Evolutionary conservation across 768 basidiomycete species (phyloP), one percentile per base, ranked within the genome.

Genomic region (Chalciporus sphaerocephalus): DNA sequence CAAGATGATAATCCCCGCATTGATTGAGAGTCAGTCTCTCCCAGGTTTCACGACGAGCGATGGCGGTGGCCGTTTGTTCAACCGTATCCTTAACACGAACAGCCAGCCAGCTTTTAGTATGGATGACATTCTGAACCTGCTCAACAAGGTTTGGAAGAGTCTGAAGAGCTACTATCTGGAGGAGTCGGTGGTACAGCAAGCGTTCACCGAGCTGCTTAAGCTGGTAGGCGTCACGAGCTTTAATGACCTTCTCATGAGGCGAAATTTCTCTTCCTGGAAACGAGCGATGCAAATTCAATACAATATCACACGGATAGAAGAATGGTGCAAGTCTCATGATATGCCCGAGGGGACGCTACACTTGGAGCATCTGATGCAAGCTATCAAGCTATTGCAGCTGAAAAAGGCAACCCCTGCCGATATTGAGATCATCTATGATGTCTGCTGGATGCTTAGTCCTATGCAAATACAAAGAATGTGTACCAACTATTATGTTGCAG

Each of bases 221-320:
- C 73, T 98, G 48, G 87, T 97, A 55, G 96, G 96, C 6, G 92
- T 97, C 37, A 89, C 91, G 55, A 93, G 92, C 60, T 99, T 99
- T 69, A 99, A 99, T 62, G 96, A 99, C 58, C 78, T 99, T 50
- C 72, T 99, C 40, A 99, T 99, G 96, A 78, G 96, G 60, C 80
- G 96, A 41, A 99, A 99, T 68, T 99, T 99, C 70, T 94, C 92
- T 53, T 97, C 94, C 6, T 99, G 96, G 96, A 99, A 99, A 69
- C 82, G 96, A 77, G 96, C 96, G 4, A 98, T 99, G 96, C 96
- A 99, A 79, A 98, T 99, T 47, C 96, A 99, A 65, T 99, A 99
- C 67, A 98, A 98, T 62, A 96, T 98, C 62, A 98, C 94, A 23
- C 83, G 89, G 21, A 88, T 94, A 59, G 92, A 94, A 59, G 94